phyloP scores from a whole-genome alignment of 805 yeast species.

The Metschnikowia cubensis region DNA sequence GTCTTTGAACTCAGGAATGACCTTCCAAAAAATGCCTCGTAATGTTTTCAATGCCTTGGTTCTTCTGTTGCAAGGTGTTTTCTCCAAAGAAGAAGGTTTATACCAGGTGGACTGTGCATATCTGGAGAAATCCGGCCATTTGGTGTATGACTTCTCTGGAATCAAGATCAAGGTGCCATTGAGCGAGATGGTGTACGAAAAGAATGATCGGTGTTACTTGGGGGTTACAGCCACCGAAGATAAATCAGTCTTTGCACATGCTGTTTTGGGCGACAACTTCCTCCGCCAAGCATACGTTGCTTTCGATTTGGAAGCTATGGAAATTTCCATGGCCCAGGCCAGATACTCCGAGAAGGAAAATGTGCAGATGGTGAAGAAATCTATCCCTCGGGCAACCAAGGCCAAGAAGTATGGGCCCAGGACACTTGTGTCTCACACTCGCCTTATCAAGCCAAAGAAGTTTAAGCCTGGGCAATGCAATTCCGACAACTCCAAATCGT shows the following conservation, averaged over 20 bases:
- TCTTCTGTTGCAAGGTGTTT: neutral
- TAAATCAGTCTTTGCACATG: neutral
- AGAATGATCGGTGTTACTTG: neutral
- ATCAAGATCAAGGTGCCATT: neutral
- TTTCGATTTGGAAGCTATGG: neutral
- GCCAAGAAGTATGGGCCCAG: neutral
- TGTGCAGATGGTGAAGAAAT: neutral
- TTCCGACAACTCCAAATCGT: no score
- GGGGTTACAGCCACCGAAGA: neutral
- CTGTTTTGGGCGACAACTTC: neutral
- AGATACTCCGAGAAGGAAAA: neutral
- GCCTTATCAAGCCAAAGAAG: no score
- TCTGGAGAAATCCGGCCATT: neutral
- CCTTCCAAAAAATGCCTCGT: neutral
- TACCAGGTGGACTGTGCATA: neutral
- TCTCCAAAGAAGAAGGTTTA: neutral
- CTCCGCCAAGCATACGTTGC: neutral
- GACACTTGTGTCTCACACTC: no score
- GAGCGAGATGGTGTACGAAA: neutral
- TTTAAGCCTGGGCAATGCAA: no score
- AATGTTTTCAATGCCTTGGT: neutral
- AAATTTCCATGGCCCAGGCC: neutral
- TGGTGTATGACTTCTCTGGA: neutral
- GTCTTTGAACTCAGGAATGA: no score
- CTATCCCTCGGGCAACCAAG: neutral